Conservation (phyloP, 2,329 filamentous ascomycete genomes). For the Aspergillus fructus region DNA sequence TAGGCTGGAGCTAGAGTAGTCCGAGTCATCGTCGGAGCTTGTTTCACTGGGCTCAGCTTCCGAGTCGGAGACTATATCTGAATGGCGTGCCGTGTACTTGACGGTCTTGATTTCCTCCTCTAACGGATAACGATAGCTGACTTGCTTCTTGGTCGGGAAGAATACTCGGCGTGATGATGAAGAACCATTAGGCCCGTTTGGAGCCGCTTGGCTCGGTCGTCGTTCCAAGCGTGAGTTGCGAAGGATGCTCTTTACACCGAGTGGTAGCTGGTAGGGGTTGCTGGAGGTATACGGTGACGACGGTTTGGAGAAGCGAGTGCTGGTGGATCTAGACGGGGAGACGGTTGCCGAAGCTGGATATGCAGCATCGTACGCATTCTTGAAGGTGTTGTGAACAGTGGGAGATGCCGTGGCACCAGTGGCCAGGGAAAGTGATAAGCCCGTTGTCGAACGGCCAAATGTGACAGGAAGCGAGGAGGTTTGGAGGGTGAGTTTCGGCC, state of each 20-base stretch:
- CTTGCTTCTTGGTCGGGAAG: conserved; percentile 58
- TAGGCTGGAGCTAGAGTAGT: conserved; percentile 26
- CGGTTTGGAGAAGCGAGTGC: conserved; percentile 28
- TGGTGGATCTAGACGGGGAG: conserved; percentile 32
- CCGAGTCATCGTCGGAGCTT: conserved; percentile 26
- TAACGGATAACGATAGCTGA: conserved; percentile 56
- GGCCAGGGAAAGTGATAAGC: conserved; percentile 54
- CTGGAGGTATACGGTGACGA: conserved; percentile 30
- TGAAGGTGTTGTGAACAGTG: conserved; percentile 61
- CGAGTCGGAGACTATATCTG: conserved; percentile 48
- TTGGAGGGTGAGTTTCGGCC: conserved; percentile 63
- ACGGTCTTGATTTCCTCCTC: conserved; percentile 60
- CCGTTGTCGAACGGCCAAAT: conserved; percentile 55
- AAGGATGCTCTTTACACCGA: conserved; percentile 48
- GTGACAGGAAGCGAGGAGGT: conserved; percentile 52
- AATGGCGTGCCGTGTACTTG: conserved; percentile 56
- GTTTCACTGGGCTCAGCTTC: conserved; percentile 15
- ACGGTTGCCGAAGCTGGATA: conserved; percentile 39
- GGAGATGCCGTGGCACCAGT: conserved; percentile 53
- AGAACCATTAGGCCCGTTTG: conserved; percentile 33
- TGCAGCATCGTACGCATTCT: conserved; percentile 56
- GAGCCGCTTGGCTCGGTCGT: conserved; percentile 41
- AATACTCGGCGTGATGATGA: conserved; percentile 36
- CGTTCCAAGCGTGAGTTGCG: conserved; percentile 47
- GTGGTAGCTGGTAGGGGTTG: conserved; percentile 42